A percentile compares a stretch with the other conserved stretches of the same genome.
Evolutionary conservation across 2,329 filamentous ascomycete genomes (phyloP).

Genomic region (Keithomyces neogunnii): DNA sequence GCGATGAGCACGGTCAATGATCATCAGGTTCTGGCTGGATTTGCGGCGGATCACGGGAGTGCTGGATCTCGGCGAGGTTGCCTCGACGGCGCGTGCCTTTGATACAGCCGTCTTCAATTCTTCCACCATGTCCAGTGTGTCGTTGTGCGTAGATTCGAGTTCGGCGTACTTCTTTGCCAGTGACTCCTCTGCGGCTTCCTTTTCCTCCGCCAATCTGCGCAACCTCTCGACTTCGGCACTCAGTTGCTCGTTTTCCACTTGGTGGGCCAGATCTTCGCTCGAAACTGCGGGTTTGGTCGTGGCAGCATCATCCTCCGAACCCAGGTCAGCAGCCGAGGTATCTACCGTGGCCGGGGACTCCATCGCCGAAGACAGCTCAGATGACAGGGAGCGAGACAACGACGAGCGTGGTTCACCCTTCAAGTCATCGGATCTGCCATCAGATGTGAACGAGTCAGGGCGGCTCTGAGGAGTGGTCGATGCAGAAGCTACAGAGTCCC

Average conservation of each 20-base stretch:
- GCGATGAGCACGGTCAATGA: conserved; percentile 82
- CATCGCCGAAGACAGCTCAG: conserved; percentile 83
- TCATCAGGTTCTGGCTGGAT: conserved; percentile 81
- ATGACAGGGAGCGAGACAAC: conserved; percentile 77
- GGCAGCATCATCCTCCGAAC: conserved; percentile 31
- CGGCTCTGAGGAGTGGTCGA: conserved; percentile 38
- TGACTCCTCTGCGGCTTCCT: conserved; percentile 64
- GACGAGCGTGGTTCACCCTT: conserved; percentile 62
- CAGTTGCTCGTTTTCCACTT: conserved; percentile 34
- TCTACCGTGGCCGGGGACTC: conserved; percentile 61
- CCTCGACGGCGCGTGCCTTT: conserved; percentile 58
- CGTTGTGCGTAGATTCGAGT: conserved; percentile 72
- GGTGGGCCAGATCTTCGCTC: conserved; percentile 27
- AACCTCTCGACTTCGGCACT: conserved; percentile 63
- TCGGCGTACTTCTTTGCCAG: conserved; percentile 74
- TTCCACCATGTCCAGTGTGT: conserved; percentile 78
- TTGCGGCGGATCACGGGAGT: conserved; percentile 83
- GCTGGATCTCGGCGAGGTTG: conserved; percentile 53
- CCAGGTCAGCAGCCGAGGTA: conserved; percentile 48
- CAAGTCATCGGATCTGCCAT: conserved; percentile 60
- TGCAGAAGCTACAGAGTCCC: conserved; percentile 49
- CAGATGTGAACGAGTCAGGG: conserved; percentile 78
- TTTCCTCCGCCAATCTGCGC: conserved; percentile 62
- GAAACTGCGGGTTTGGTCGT: conserved; percentile 34
- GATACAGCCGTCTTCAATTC: conserved; percentile 82